Conservation (phyloP, 2,329 filamentous ascomycete species). For the Alternaria novae-zelandiae region DNA sequence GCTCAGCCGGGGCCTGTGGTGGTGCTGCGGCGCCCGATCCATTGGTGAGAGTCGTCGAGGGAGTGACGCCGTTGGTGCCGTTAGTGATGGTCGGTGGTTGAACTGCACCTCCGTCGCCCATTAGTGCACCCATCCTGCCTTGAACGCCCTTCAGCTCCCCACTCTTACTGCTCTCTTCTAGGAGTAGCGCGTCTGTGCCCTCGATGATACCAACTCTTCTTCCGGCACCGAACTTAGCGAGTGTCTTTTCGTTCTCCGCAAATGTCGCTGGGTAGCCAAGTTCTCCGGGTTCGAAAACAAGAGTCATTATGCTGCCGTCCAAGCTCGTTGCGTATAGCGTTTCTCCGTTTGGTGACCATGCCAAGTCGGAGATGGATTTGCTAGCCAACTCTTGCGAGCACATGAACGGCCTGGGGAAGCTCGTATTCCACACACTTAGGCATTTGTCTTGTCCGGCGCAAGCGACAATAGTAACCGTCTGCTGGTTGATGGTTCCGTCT, state of each 20-base stretch:
- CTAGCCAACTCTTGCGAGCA: constrained; percentile 86
- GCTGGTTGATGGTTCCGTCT: constrained; percentile 52
- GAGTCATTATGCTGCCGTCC: constrained; percentile 84
- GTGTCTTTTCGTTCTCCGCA: constrained; percentile 88
- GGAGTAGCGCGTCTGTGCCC: constrained; percentile 82
- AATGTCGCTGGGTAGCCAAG: constrained; percentile 85
- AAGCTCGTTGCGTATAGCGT: constrained; percentile 85
- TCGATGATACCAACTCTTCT: constrained; percentile 91
- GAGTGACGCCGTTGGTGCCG: constrained; percentile 56
- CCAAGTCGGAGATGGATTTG: constrained; percentile 92
- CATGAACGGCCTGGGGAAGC: constrained; percentile 86
- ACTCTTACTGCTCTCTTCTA: constrained; percentile 92
- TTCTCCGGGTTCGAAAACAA: constrained; percentile 84
- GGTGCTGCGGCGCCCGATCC: constrained; percentile 55
- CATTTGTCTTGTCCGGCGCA: constrained; percentile 97
- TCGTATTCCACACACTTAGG: constrained; percentile 96
- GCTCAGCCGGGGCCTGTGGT: constrained; percentile 27
- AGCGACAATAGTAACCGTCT: constrained; percentile 88
- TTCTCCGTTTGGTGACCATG: constrained; percentile 92
- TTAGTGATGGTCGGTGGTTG: constrained; percentile 62
- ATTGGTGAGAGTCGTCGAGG: constrained; percentile 52
- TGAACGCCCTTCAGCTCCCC: constrained; percentile 89
- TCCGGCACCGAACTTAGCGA: constrained; percentile 91
- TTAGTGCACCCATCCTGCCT: constrained; percentile 96
- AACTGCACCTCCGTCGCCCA: constrained; percentile 73